Evolutionary conservation across 2,329 filamentous ascomycete species (phyloP).

Genomic region (Biscogniauxia mediterranea): DNA sequence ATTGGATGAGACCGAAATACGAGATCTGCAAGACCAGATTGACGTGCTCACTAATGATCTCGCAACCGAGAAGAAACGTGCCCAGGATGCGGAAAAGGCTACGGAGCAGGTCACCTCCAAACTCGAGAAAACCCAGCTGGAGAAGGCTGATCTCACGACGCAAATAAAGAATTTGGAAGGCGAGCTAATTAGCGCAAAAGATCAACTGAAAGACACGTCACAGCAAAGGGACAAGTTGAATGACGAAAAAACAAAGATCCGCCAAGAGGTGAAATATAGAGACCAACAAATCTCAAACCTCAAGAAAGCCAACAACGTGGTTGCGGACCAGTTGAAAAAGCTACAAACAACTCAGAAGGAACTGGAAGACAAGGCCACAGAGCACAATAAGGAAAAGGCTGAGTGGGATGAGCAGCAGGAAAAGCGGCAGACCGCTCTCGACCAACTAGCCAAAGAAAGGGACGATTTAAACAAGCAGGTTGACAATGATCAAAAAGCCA

Average conservation of each 20-base stretch:
- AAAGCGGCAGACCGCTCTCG: not conserved
- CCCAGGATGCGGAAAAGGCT: not conserved
- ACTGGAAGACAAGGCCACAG: not conserved
- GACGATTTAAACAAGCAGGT: not conserved
- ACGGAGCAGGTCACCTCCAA: not conserved
- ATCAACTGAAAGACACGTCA: not conserved
- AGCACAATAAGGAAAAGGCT: not conserved
- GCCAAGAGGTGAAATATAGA: not conserved
- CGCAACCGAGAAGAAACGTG: not conserved
- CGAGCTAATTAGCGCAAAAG: not conserved
- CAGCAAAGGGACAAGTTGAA: not conserved
- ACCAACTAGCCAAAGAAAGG: not conserved
- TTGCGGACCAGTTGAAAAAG: not conserved
- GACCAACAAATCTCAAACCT: not conserved
- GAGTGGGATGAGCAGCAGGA: not conserved
- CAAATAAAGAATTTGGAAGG: not conserved
- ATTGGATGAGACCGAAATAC: not conserved
- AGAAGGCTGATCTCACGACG: not conserved
- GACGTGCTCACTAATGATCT: not conserved
- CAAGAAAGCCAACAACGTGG: not conserved
- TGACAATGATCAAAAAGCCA: not conserved
- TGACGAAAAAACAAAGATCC: not conserved
- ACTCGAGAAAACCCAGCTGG: not conserved
- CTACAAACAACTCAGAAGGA: not conserved
- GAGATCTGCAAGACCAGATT: not conserved